These are phyloP conservation scores for Coemansia aciculifera DNA, from an alignment of 192 early-diverging fungal genomes.

Conservation along the genomic window DNA sequence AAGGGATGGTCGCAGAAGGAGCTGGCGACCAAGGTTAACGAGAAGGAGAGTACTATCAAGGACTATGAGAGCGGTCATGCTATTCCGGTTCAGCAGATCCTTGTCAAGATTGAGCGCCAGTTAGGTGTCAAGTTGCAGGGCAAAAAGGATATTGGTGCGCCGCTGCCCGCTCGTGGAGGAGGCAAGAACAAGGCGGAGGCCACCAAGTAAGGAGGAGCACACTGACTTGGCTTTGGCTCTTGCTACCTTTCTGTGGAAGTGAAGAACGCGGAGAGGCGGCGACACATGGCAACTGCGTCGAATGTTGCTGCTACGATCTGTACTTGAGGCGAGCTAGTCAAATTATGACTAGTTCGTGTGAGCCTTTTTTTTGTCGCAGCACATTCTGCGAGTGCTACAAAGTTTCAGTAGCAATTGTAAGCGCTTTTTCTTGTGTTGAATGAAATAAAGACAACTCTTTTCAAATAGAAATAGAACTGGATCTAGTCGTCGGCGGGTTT, in stretches of 20 bases:
- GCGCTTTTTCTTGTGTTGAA: neutral
- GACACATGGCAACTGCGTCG: neutral
- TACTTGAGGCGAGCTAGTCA: neutral
- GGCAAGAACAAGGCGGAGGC: slow-evolving; percentile 11
- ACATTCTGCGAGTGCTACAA: no score
- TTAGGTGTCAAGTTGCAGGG: slow-evolving; percentile 89
- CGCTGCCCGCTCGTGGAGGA: slow-evolving; percentile 43
- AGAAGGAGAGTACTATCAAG: slow-evolving; percentile 86
- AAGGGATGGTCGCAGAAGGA: slow-evolving; percentile 88
- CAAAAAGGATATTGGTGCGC: slow-evolving; percentile 63
- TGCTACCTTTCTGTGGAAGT: neutral
- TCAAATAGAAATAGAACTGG: neutral
- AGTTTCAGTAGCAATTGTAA: neutral
- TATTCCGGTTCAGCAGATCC: slow-evolving; percentile 88
- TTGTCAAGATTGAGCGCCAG: slow-evolving; percentile 85
- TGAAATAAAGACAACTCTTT: neutral
- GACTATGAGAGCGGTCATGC: slow-evolving; percentile 88
- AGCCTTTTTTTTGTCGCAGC: no score
- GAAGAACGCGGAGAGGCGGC: neutral
- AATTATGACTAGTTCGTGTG: no score
- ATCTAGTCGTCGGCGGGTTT: neutral
- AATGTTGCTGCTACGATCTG: neutral
- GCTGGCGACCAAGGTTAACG: slow-evolving; percentile 83
- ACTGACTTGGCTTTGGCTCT: neutral
- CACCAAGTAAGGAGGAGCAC: neutral